Base-by-base conservation (phyloP, 352 stramenopile genomes). In the Pythium monospermum region DNA sequence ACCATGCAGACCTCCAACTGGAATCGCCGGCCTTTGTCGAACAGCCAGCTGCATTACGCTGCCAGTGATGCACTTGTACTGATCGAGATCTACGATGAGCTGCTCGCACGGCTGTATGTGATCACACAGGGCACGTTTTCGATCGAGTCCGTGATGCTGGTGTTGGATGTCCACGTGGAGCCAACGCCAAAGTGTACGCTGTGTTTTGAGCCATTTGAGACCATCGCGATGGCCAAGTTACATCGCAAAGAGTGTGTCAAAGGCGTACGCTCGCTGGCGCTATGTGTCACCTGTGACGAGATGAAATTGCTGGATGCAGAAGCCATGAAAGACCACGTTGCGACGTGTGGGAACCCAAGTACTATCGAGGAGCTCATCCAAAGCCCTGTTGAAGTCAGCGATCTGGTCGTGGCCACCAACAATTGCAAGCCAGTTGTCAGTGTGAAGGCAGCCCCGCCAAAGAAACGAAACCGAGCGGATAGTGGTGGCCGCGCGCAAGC, bases 1-100 rank as follows among this genome's bases (percentile, higher is more conserved):
- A 88, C 77, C 16, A 80, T 88, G 69, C 80, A 91, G 60, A 82
- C 61, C 22, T 91, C 80, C 18, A 88, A 91, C 51, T 91, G 80
- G 80, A 79, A 80, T 40, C 64, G 80, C 8, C 72, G 80, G 11
- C 80, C 80, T 13, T 66, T 91, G 2, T 67, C 69, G 4, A 37
- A 49, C 0, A 64, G 62, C 18, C 80, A 91, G 37, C 56, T 91
- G 2, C 71, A 86, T 46, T 91, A 91, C 49, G 80, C 80, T 18
- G 80, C 80, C 2, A 70, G 75, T 8, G 80, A 91, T 49, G 80
- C 80, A 10, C 56, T 88, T 5, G 80, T 88, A 30, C 50, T 91
- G 19, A 76, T 91, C 38, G 76, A 87, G 36, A 48, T 91, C 25
- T 83, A 82, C 50, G 77, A 88, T 35, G 75, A 76, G 38, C 43